These are phyloP conservation scores for Aspergillus persii DNA, from an alignment of 2,329 filamentous ascomycete species.

Conservation along the genomic window DNA sequence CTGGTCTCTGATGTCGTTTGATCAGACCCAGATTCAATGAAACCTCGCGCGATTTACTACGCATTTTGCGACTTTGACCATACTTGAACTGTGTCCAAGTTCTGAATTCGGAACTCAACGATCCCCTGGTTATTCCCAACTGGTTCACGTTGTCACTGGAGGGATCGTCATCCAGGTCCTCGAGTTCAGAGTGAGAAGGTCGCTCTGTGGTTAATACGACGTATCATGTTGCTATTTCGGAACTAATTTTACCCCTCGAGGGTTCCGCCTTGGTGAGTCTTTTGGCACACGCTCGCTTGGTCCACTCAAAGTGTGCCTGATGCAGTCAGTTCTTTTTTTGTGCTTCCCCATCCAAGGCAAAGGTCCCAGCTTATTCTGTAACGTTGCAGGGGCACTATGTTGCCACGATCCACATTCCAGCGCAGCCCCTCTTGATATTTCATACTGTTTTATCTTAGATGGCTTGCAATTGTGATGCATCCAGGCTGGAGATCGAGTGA, in stretches of 20 bases:
- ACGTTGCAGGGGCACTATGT: conserved; percentile 9
- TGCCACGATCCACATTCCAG: conserved; percentile 9
- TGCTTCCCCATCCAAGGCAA: neutral
- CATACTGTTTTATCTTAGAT: neutral
- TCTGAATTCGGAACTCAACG: neutral
- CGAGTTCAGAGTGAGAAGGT: neutral
- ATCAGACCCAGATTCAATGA: neutral
- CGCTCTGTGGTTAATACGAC: neutral
- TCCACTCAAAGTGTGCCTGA: neutral
- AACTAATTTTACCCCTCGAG: neutral
- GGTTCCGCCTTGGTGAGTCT: neutral
- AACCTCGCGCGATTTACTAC: neutral
- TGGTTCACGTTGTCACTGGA: neutral
- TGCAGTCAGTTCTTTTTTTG: neutral
- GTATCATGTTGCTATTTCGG: neutral
- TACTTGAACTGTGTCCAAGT: neutral
- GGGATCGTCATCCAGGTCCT: neutral
- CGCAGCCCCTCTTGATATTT: neutral
- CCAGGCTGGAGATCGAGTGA: neutral
- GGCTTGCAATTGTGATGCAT: neutral
- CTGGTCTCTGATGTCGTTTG: conserved; percentile 1
- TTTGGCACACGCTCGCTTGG: neutral
- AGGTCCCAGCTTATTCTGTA: neutral
- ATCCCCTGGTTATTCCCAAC: neutral
- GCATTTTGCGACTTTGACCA: neutral